Evolutionary conservation across 441 rosid species (phyloP).

Genomic region (Erodium trifolium): DNA sequence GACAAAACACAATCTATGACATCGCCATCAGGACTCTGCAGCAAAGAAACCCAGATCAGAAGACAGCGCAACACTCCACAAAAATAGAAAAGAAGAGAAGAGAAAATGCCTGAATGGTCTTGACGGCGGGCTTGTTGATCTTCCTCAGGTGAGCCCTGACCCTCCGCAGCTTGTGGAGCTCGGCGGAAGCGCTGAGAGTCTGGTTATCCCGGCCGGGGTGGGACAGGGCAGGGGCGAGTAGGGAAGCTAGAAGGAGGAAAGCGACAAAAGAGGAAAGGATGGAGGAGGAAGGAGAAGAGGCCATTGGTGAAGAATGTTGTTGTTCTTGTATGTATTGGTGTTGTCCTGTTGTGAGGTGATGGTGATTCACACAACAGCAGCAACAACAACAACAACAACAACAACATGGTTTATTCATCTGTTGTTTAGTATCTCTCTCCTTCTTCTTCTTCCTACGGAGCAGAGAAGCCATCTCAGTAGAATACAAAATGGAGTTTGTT

Average conservation of each 20-base stretch:
- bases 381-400: background rate
- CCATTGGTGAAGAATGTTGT: constrained; percentile 38
- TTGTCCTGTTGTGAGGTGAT: constrained; percentile 38
- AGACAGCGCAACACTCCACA: constrained; percentile 12
- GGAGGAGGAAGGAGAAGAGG: constrained; percentile 20
- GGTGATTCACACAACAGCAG: constrained; percentile 1
- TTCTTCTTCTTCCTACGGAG: constrained; percentile 37
- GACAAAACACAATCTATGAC: constrained; percentile 52
- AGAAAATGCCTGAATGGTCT: constrained; percentile 43
- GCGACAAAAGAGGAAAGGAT: constrained; percentile 34
- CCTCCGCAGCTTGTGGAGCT: constrained; percentile 34
- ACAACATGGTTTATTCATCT: constrained; percentile 21
- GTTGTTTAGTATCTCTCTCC: constrained; percentile 31
- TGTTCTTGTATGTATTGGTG: constrained; percentile 36
- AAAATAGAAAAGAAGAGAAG: constrained; percentile 13
- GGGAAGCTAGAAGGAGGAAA: constrained; percentile 37
- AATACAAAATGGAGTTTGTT: constrained; percentile 14
- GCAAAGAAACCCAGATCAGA: constrained; percentile 2
- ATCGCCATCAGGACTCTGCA: constrained; percentile 70
- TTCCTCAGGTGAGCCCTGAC: constrained; percentile 37
- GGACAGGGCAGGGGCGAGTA: constrained; percentile 34
- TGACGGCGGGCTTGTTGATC: constrained; percentile 60
- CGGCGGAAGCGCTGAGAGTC: constrained; percentile 40
- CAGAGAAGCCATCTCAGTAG: constrained; percentile 22
- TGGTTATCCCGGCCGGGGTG: constrained; percentile 31